phyloP scores from a whole-genome alignment of 2,329 filamentous ascomycete genomes.

The Ilyonectria mors-panacis region DNA sequence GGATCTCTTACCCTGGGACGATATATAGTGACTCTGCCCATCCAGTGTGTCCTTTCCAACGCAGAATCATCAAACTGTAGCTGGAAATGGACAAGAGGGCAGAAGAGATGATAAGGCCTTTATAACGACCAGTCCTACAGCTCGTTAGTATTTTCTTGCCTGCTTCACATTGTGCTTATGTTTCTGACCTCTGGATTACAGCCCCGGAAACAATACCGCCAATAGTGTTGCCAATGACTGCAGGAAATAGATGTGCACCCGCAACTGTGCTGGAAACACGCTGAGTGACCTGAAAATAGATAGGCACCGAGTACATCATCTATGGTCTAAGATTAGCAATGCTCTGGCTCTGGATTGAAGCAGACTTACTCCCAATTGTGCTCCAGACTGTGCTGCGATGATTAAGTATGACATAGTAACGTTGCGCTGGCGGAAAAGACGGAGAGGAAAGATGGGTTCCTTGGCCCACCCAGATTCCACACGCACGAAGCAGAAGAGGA shows the following conservation, averaged over 20 bases:
- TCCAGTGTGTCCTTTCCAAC: conserved; percentile 73
- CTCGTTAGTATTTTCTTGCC: not conserved
- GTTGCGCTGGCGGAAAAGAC: conserved; percentile 65
- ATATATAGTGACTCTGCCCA: conserved; percentile 72
- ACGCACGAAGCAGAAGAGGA: conserved; percentile 59
- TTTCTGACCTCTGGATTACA: conserved; percentile 63
- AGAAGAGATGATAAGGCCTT: conserved; percentile 65
- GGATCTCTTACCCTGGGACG: conserved; percentile 57
- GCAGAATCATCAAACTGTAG: conserved; percentile 67
- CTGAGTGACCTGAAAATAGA: conserved; percentile 79
- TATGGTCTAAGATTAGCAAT: not conserved
- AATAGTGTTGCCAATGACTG: conserved; percentile 76
- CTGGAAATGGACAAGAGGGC: conserved; percentile 64
- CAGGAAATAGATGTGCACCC: conserved; percentile 74
- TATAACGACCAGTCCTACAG: conserved; percentile 71
- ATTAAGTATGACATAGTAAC: conserved; percentile 69
- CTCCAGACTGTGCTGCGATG: conserved; percentile 69
- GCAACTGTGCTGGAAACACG: conserved; percentile 71
- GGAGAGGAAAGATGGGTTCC: conserved; percentile 73
- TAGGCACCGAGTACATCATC: conserved; percentile 74
- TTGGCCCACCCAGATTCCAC: conserved; percentile 62
- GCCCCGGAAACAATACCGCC: conserved; percentile 74
- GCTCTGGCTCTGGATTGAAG: accelerated
- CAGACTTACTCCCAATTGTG: conserved; percentile 51
- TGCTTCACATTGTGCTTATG: too few species aligned